Evolutionary conservation across 371 early-diverging fungal species (phyloP).

Genomic region (Apophysomyces ossiformis): DNA sequence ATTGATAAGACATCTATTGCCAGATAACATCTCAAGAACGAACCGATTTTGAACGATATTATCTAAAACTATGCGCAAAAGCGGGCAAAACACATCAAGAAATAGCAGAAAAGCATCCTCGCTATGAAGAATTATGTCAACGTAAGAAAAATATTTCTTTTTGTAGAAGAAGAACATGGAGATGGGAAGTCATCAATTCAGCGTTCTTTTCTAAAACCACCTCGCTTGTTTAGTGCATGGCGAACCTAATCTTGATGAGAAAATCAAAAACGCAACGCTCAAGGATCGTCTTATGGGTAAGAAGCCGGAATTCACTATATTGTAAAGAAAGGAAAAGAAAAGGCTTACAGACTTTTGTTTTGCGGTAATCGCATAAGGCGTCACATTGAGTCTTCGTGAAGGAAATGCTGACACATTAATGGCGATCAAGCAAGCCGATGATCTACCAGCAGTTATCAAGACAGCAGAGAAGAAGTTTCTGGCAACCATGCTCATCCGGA

Average conservation of each 20-base stretch:
- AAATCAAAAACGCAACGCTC: constrained; percentile 38
- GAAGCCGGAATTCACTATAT: not conserved
- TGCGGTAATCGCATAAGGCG: not conserved
- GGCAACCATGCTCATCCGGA: constrained; percentile 48
- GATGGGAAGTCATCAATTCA: not conserved
- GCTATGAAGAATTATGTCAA: constrained; percentile 58
- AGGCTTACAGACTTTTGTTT: not conserved
- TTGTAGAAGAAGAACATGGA: not conserved
- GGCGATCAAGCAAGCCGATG: constrained; percentile 16
- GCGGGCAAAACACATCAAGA: constrained; percentile 42
- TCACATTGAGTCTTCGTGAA: constrained; percentile 18
- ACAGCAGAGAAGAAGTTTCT: constrained; percentile 53
- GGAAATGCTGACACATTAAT: not conserved
- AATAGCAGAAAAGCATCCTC: constrained; percentile 56
- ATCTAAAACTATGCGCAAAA: constrained; percentile 55
- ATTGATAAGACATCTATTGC: too few species aligned
- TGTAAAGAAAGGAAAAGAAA: not conserved
- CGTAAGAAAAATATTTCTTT: too few species aligned
- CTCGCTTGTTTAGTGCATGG: constrained; percentile 48
- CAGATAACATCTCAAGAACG: constrained; percentile 59
- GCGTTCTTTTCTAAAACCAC: not conserved
- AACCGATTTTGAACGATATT: constrained; percentile 77
- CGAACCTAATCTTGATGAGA: constrained; percentile 47
- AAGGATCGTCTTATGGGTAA: constrained; percentile 68
- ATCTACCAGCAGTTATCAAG: constrained; percentile 29